Evolutionary conservation across 1,284 basidiomycete species (phyloP).

Genomic region (Peniophora sp.): DNA sequence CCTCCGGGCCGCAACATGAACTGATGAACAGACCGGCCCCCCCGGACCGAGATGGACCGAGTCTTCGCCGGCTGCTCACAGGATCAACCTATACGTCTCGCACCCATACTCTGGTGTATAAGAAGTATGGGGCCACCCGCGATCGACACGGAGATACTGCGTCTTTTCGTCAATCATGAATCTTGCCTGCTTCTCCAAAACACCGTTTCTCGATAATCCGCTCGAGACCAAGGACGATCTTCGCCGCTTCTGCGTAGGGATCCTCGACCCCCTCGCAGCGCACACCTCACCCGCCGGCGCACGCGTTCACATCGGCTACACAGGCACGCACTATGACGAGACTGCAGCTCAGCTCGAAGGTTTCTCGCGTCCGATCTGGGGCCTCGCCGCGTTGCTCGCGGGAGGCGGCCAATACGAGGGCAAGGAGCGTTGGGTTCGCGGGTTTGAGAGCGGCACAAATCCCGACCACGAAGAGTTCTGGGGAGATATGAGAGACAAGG

Average conservation of each 20-base stretch:
- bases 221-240: conserved; percentile 54
- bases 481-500: conserved; percentile 67
- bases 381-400: conserved; percentile 56
- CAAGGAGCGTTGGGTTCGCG: conserved; percentile 53
- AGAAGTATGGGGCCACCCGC: too few species aligned
- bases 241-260: conserved; percentile 40
- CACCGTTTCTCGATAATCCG: conserved; percentile 48
- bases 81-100: too few species aligned
- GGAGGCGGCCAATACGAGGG: conserved; percentile 55
- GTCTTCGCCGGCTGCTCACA: too few species aligned
- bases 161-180: neutral
- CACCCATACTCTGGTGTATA: too few species aligned
- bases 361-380: conserved; percentile 74
- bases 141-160: too few species aligned
- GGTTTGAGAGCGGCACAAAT: conserved; percentile 61
- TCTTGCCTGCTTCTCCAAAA: conserved; percentile 13
- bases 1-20: too few species aligned
- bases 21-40: too few species aligned
- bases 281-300: conserved; percentile 71
- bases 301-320: conserved; percentile 61
- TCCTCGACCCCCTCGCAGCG: conserved; percentile 59
- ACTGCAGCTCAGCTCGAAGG: conserved; percentile 68
- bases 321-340: conserved; percentile 72
- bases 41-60: too few species aligned
- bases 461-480: conserved; percentile 63